These are phyloP conservation scores for Diaporthe vexans DNA, from an alignment of 2,329 filamentous ascomycete genomes.

Conservation along the genomic window DNA sequence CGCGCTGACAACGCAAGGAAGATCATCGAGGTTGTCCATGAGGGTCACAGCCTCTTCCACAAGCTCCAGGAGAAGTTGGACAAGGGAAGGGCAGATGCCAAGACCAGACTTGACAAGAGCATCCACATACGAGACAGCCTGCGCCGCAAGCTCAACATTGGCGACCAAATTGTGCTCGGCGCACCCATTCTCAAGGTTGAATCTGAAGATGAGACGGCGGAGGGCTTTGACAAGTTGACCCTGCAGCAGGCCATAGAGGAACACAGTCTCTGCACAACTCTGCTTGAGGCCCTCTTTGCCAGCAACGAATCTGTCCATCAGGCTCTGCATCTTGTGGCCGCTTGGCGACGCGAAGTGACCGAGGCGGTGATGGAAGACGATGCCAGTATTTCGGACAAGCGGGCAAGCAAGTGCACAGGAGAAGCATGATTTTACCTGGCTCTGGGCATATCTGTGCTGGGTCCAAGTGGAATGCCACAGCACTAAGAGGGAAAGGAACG, in stretches of 20 bases:
- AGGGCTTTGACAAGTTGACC: constrained; percentile 25
- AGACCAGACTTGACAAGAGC: constrained; percentile 30
- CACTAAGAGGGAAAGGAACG: neutral
- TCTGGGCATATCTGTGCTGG: neutral
- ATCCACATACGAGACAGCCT: constrained; percentile 20
- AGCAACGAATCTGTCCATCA: neutral
- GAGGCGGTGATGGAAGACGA: constrained; percentile 25
- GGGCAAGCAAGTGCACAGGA: neutral
- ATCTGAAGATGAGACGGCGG: constrained; percentile 1
- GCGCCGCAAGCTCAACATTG: constrained; percentile 19
- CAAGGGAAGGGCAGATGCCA: constrained; percentile 17
- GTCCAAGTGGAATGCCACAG: too few relatives aligned
- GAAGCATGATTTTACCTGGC: neutral
- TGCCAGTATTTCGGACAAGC: constrained; percentile 1
- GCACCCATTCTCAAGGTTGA: neutral
- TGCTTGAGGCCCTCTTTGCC: neutral
- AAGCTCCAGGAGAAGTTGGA: constrained; percentile 33
- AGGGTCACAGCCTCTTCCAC: constrained; percentile 26
- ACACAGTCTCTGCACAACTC: neutral
- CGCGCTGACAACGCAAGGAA: constrained; percentile 26
- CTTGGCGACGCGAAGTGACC: constrained; percentile 28
- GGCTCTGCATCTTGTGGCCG: neutral
- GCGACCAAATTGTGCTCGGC: neutral
- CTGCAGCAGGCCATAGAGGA: constrained; percentile 24
- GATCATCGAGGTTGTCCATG: constrained; percentile 15